Evolutionary conservation across 2,329 filamentous ascomycete species (phyloP).

Genomic region (Ploettnerulaceae sp.): DNA sequence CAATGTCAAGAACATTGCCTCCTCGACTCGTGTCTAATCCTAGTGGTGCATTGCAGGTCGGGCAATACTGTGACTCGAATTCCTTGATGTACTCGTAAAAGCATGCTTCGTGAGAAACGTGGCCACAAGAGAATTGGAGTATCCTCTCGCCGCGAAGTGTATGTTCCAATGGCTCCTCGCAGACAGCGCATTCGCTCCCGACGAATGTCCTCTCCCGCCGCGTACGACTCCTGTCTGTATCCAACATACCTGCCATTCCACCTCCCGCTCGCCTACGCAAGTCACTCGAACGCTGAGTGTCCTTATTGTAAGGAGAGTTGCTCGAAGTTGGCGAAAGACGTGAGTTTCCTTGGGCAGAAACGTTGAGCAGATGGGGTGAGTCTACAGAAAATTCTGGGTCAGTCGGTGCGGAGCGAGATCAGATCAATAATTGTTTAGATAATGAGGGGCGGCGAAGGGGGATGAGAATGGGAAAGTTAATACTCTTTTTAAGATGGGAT

Average conservation of each 20-base stretch:
- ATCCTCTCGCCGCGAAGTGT: slow-evolving; percentile 91
- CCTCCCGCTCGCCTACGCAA: slow-evolving; percentile 29
- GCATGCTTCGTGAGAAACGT: slow-evolving; percentile 96
- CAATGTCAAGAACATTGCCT: slow-evolving; percentile 87
- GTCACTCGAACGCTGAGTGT: slow-evolving; percentile 22
- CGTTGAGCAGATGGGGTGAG: slow-evolving; percentile 7
- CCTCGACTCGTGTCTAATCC: slow-evolving; percentile 87
- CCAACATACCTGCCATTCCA: slow-evolving; percentile 60
- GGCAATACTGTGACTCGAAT: slow-evolving; percentile 89
- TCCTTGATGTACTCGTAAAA: slow-evolving; percentile 98
- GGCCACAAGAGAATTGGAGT: slow-evolving; percentile 91
- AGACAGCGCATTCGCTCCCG: slow-evolving; percentile 90
- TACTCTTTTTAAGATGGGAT: slow-evolving; percentile 31
- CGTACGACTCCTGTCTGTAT: slow-evolving; percentile 70
- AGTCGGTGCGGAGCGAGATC: slow-evolving; percentile 12
- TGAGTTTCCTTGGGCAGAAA: slow-evolving; percentile 11
- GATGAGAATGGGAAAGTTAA: slow-evolving; percentile 22
- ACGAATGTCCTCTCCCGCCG: slow-evolving; percentile 92
- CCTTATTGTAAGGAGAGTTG: slow-evolving; percentile 14
- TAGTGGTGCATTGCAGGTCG: slow-evolving; percentile 85
- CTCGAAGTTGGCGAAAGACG: slow-evolving; percentile 11
- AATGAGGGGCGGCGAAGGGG: slow-evolving; percentile 18
- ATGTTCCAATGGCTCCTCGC: slow-evolving; percentile 93
- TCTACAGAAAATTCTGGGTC: slow-evolving; percentile 17
- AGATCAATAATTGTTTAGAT: slow-evolving; percentile 12